phyloP scores from a whole-genome alignment of 2,329 filamentous ascomycete genomes.

The Ascomycota sp. region DNA sequence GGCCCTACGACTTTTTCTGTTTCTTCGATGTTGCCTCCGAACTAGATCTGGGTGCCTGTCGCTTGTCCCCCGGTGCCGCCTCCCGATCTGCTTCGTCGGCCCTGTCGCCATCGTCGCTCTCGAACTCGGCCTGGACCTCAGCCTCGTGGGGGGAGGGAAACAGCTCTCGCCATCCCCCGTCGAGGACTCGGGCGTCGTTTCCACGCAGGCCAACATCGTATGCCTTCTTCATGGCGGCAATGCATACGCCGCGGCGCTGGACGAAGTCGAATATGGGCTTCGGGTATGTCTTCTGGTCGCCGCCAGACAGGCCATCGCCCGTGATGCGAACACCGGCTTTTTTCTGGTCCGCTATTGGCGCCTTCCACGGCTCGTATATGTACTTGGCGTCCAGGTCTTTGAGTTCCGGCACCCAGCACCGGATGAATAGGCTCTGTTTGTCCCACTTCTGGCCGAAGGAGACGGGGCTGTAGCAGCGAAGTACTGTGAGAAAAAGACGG shows the following conservation, averaged over 20 bases:
- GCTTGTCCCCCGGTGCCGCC: conserved; percentile 6
- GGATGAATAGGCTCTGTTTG: conserved; percentile 41
- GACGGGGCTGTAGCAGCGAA: conserved; percentile 51
- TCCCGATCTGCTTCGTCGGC: conserved; percentile 11
- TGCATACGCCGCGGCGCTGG: conserved; percentile 38
- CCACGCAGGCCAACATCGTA: conserved; percentile 46
- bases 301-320: conserved; percentile 25
- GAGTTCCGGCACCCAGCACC: conserved; percentile 48
- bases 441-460: conserved; percentile 63
- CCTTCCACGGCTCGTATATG: conserved; percentile 67
- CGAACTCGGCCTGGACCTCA: conserved; percentile 18
- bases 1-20: conserved; percentile 9
- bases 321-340: conserved; percentile 43
- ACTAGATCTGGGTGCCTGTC: conserved; percentile 4
- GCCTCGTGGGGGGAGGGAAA: conserved; percentile 18
- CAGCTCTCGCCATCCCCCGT: conserved; percentile 33
- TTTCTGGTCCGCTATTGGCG: conserved; percentile 45
- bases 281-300: conserved; percentile 36
- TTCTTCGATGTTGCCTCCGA: conserved; percentile 6
- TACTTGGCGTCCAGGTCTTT: conserved; percentile 40
- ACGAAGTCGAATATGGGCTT: conserved; percentile 63
- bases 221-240: conserved; percentile 49
- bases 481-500: conserved; percentile 55
- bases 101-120: conserved; percentile 13
- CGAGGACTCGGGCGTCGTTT: conserved; percentile 35